Evolutionary conservation across 139 green algal species (phyloP), one percentile per base, ranked within the genome.

Genomic region (Pycnococcus provasolii): DNA sequence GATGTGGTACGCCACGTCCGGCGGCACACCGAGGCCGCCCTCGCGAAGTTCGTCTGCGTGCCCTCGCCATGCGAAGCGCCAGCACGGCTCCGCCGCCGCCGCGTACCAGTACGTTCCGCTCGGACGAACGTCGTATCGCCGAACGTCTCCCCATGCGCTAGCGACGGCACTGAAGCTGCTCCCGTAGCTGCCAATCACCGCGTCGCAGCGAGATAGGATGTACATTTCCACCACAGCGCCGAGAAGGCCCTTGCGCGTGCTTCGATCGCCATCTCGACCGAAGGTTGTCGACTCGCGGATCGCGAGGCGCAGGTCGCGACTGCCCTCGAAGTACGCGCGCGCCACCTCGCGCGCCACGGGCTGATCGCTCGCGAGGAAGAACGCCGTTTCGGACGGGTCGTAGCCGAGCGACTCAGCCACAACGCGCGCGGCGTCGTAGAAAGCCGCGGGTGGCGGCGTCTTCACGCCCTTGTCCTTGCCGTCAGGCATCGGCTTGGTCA

Each of bases 1-100:
- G 9, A 55, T 55, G 50, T 55, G 50, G 50, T 55, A 55, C 50
- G 50, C 50, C 50, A 55, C 13, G 50, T 55, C 50, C 50, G 26
- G 26, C 26, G 26, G 26, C 26, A 26, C 26, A 26, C 26, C 26
- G 26, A 55, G 9, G 50, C 50, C 50, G 50, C 50, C 50, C 50
- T 55, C 13, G 50, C 26, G 26, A 26, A 55, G 9, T 13, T 26
- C 50, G 50, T 13, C 13, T 11, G 9, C 50, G 50, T 55, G 50
- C 11, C 50, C 50, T 11, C 50, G 50, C 11, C 11, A 55, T 11
- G 50, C 50, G 50, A 55, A 55, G 50, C 50, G 50, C 50, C 50
- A 55, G 50, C 50, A 55, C 50, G 50, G 50, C 50, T 55, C 50
- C 13, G 50, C 50, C 50, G 13, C 13, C 11, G 9, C 50, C 50